Base-by-base conservation (phyloP, 2,329 filamentous ascomycete genomes). In the Penicillium sp. region DNA sequence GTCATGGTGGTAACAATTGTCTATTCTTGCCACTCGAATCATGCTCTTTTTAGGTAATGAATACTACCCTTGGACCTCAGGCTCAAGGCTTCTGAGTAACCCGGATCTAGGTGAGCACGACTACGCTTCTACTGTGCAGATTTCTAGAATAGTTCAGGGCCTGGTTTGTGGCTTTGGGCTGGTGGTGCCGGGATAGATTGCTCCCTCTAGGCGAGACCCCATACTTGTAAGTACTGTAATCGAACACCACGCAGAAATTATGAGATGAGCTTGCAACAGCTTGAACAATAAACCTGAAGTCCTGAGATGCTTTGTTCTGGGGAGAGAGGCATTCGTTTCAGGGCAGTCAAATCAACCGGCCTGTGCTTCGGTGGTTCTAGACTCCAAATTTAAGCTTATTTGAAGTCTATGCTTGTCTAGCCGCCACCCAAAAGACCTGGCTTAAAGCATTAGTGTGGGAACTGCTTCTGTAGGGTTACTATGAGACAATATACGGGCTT, bases 21-120 rank as follows among this genome's bases (percentile, higher is more conserved):
- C 23, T 23, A 3, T 23, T 5, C 23, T 23, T 23, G 5, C 90
- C 90, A 1, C 96, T 95, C 80, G 81, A 50, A 87, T 92, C 46
- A 71, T 94, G 1, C 78, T 95, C 7, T 34, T 13, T 34, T 44
- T 44, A 44, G 14, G 42, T 44, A 44, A 44, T 18, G 16, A 23
- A 44, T 44, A 44, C 42, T 44, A 44, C 42, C 29, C 16, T 30
- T 34, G 18, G 8, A 11, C 11, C 13, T n/a, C 32, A 14, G 32
- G 10, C 32, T 35, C 14, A 3, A 35, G 32, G 3, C 32, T 35
- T 13, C 14, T 13, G 14, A 14, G 32, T 35, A 11, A 35, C 29
- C 2, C 2, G 7, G 7, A 9, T 30, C 29, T 30, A 23, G 23
- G 3, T 30, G 29, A 30, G 29, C 29, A 30, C 5, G 23, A 23